phyloP scores from a whole-genome alignment of 2,329 filamentous ascomycete genomes.

The Aspergillus japonicus region DNA sequence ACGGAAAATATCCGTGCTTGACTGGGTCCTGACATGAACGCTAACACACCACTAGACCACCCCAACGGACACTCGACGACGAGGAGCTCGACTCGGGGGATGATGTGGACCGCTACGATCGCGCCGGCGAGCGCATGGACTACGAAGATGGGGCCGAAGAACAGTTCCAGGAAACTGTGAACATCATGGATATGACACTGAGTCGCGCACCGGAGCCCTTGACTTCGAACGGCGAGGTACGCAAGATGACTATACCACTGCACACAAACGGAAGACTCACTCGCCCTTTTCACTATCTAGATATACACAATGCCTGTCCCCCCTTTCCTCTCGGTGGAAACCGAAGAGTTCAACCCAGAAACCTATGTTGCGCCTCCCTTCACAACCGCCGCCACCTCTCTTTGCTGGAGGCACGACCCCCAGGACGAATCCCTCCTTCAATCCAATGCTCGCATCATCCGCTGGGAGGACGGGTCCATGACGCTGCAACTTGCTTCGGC shows the following conservation, averaged over 20 bases:
- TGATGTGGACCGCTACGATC: conserved; percentile 58
- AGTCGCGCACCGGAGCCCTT: conserved; percentile 58
- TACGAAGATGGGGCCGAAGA: conserved; percentile 42
- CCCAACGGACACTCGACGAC: conserved; percentile 55
- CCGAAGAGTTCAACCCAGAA: conserved; percentile 59
- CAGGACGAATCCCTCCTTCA: conserved; percentile 57
- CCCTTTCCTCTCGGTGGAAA: conserved; percentile 60
- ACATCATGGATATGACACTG: conserved; percentile 56
- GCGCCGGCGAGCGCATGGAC: conserved; percentile 48
- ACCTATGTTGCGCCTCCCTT: conserved; percentile 63
- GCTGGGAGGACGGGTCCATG: conserved; percentile 67
- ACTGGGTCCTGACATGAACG: not conserved
- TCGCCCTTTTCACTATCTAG: conserved; percentile 30
- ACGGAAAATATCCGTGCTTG: conserved; percentile 10
- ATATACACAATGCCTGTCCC: conserved; percentile 65
- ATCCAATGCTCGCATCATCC: conserved; percentile 64
- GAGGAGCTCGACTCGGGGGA: conserved; percentile 64
- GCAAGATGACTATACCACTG: conserved; percentile 4
- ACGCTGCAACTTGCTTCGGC: conserved; percentile 65
- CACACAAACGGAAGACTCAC: not conserved
- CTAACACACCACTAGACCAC: conserved; percentile 27
- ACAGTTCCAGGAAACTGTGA: conserved; percentile 48
- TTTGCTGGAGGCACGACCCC: conserved; percentile 66
- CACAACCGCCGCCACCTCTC: conserved; percentile 62
- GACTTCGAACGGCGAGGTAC: conserved; percentile 44